Percentiles rank a stretch among this genome's conserved stretches.
Evolutionary conservation across 148 eudicot species (phyloP).

Genomic region (Hydrangea macrophylla): DNA sequence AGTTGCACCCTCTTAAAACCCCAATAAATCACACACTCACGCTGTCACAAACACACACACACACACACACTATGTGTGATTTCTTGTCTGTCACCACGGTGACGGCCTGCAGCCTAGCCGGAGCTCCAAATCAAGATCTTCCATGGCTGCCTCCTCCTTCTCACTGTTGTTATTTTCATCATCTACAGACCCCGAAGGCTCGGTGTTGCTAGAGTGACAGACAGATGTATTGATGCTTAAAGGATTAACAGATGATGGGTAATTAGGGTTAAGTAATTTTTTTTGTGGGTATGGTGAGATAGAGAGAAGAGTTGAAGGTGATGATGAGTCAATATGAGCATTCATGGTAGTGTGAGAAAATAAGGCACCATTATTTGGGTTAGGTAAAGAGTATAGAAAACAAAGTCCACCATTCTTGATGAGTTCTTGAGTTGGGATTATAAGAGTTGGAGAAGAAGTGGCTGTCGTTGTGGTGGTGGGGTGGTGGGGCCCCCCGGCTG

Average conservation of each 20-base stretch:
- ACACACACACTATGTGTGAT: background rate
- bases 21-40: background rate
- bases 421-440: constrained; percentile 29
- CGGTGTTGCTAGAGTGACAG: constrained; percentile 22
- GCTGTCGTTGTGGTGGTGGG: background rate
- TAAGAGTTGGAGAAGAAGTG: constrained; percentile 7
- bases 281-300: constrained; percentile 6
- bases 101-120: constrained; percentile 28
- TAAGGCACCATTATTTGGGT: constrained; percentile 20
- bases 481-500: constrained; percentile 1
- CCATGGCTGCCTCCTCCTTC: constrained; percentile 13
- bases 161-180: background rate
- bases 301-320: constrained; percentile 16
- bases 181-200: constrained; percentile 15
- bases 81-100: constrained; percentile 1
- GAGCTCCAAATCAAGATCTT: constrained; percentile 40
- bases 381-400: constrained; percentile 31
- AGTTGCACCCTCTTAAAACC: too few relatives aligned
- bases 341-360: background rate
- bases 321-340: constrained; percentile 13
- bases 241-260: constrained; percentile 3
- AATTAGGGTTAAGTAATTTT: constrained; percentile 7
- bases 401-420: constrained; percentile 29
- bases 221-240: constrained; percentile 16
- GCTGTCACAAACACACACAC: constrained; percentile 4